phyloP scores from a whole-genome alignment of 192 early-diverging fungal species.

The Coemansia sp. region DNA sequence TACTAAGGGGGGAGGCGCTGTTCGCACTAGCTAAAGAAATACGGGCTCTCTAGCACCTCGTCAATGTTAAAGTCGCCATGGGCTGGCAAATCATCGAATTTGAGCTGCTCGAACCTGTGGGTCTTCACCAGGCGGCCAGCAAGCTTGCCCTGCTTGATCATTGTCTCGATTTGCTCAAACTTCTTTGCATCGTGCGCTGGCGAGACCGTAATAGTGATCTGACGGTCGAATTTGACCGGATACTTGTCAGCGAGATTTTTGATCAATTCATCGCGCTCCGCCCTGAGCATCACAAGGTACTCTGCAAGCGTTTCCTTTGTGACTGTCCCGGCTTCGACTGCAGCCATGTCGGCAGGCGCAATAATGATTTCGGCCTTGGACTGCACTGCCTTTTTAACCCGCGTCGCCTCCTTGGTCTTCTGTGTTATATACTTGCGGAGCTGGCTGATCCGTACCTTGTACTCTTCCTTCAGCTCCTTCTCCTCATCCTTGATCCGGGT shows the following conservation, averaged over 20 bases:
- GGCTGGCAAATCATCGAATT: conserved; percentile 72
- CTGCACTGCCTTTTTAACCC: conserved; percentile 1
- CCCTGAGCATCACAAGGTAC: conserved; percentile 29
- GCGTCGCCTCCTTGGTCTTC: not conserved
- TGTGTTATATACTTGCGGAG: conserved; percentile 2
- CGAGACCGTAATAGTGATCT: conserved; percentile 7
- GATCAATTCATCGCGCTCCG: conserved; percentile 31
- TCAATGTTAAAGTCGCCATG: conserved; percentile 85
- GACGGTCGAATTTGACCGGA: not conserved
- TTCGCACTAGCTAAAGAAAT: conserved; percentile 98
- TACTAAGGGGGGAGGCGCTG: too few relatives aligned
- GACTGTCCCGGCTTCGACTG: not conserved
- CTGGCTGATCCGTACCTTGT: not conserved
- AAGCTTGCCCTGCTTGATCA: conserved; percentile 19
- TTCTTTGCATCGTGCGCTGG: not conserved
- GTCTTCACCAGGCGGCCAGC: conserved; percentile 19
- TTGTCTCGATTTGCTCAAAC: not conserved
- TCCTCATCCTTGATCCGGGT: not conserved
- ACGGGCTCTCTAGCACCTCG: conserved; percentile 74
- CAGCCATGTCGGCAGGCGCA: not conserved
- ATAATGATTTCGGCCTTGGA: not conserved
- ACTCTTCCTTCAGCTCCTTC: not conserved
- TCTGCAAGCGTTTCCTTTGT: not conserved
- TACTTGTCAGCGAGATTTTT: conserved; percentile 35
- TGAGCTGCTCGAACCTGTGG: conserved; percentile 57